phyloP scores from a whole-genome alignment of 2,329 filamentous ascomycete genomes.

The Botrytis medusae region DNA sequence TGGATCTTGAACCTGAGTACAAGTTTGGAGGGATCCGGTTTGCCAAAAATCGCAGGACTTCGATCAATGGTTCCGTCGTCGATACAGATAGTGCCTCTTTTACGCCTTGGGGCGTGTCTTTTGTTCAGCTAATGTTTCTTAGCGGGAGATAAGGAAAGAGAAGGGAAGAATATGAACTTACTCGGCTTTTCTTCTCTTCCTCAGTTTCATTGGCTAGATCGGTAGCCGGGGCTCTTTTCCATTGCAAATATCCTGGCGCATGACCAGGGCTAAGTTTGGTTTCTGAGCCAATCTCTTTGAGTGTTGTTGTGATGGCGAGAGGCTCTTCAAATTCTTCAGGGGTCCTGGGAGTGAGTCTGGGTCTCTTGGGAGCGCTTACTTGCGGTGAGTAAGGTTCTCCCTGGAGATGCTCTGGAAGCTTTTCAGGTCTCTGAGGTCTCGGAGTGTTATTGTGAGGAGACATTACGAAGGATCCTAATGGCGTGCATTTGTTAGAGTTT shows the following conservation, averaged over 20 bases:
- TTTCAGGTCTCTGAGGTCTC: not conserved
- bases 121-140: not conserved
- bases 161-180: not conserved
- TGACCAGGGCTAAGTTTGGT: not conserved
- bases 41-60: not conserved
- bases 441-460: fast-evolving
- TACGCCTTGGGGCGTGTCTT: not conserved
- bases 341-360: not conserved
- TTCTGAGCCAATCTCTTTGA: not conserved
- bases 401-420: not conserved
- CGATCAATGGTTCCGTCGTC: slow-evolving; percentile 14
- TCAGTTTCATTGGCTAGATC: slow-evolving; percentile 2
- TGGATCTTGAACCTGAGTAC: not conserved
- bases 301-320: not conserved
- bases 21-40: not conserved
- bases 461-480: not conserved
- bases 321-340: fast-evolving
- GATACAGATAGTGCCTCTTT: slow-evolving; percentile 8
- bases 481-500: not conserved
- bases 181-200: not conserved
- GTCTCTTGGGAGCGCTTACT: not conserved
- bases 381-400: not conserved
- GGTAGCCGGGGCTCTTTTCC: not conserved
- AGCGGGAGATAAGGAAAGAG: not conserved
- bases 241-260: slow-evolving; percentile 1